Evolutionary conservation across 306 rosid species (phyloP).

Genomic region (Glycine tomentella): DNA sequence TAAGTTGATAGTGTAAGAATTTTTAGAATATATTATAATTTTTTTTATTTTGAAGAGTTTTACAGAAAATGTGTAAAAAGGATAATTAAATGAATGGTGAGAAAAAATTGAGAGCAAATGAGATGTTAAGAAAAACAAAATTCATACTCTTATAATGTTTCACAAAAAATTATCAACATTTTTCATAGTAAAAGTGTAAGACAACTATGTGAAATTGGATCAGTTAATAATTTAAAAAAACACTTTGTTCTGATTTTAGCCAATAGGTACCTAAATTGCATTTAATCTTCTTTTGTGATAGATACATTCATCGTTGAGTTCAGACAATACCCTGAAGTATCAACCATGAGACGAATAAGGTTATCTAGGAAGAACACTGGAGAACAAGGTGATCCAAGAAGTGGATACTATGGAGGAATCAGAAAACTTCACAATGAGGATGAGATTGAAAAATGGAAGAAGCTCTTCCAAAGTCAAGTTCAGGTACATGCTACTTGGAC

Average conservation of each 20-base stretch:
- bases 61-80: too few relatives aligned
- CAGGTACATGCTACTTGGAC: slow-evolving; percentile 30
- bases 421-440: slow-evolving; percentile 60
- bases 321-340: slow-evolving; percentile 57
- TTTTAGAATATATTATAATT: too few relatives aligned
- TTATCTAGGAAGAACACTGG: slow-evolving; percentile 46
- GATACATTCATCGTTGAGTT: slow-evolving; percentile 46
- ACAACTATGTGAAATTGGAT: too few relatives aligned
- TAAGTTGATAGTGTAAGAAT: too few relatives aligned
- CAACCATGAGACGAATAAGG: slow-evolving; percentile 60
- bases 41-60: too few relatives aligned
- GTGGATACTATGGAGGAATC: slow-evolving; percentile 75
- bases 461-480: slow-evolving; percentile 47
- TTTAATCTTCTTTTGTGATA: background rate
- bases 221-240: too few relatives aligned
- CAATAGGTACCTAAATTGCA: background rate
- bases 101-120: too few relatives aligned
- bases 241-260: background rate
- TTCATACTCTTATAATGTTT: too few relatives aligned
- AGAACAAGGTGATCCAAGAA: slow-evolving; percentile 60
- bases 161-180: too few relatives aligned
- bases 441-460: slow-evolving; percentile 68
- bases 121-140: too few relatives aligned
- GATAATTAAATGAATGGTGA: too few relatives aligned
- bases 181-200: too few relatives aligned